phyloP scores from a whole-genome alignment of 2,329 filamentous ascomycete genomes.

The Aureobasidium leucospermi region DNA sequence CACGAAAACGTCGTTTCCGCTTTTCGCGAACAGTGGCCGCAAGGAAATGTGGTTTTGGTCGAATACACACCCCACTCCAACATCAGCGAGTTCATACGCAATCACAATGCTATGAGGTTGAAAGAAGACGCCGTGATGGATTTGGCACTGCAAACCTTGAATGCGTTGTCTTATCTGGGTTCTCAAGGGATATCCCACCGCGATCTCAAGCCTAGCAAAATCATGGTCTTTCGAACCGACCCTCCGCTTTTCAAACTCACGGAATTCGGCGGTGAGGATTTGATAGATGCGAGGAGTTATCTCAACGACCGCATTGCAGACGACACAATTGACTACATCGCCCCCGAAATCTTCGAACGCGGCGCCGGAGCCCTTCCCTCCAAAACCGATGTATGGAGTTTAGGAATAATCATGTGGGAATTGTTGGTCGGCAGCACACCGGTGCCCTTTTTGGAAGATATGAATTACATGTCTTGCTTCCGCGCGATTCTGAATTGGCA shows the following conservation, averaged over 20 bases:
- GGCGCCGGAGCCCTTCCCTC: background rate
- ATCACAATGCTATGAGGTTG: background rate
- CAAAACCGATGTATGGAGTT: constrained; percentile 58
- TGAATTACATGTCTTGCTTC: constrained; percentile 12
- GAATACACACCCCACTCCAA: constrained; percentile 6
- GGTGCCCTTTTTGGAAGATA: background rate
- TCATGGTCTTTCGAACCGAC: constrained; percentile 8
- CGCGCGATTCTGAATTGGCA: constrained; percentile 9
- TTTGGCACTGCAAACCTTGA: constrained; percentile 6
- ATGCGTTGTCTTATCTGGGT: background rate
- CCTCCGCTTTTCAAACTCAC: constrained; percentile 8
- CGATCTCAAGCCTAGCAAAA: constrained; percentile 5
- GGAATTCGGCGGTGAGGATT: constrained; percentile 1
- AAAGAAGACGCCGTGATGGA: constrained; percentile 12
- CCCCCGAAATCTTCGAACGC: constrained; percentile 6
- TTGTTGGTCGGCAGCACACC: constrained; percentile 98
- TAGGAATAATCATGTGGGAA: constrained; percentile 97
- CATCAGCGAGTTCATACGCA: constrained; percentile 1
- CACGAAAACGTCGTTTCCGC: constrained; percentile 12
- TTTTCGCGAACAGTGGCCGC: constrained; percentile 2
- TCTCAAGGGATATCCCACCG: background rate
- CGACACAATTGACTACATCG: constrained; percentile 5
- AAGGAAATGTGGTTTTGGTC: constrained; percentile 3
- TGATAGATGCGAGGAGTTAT: background rate
- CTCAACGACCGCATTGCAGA: constrained; percentile 2